Evolutionary conservation across 176 grass and related monocot genomes (phyloP), one percentile per base, ranked within the genome.

Genomic region (Musa acuminata): DNA sequence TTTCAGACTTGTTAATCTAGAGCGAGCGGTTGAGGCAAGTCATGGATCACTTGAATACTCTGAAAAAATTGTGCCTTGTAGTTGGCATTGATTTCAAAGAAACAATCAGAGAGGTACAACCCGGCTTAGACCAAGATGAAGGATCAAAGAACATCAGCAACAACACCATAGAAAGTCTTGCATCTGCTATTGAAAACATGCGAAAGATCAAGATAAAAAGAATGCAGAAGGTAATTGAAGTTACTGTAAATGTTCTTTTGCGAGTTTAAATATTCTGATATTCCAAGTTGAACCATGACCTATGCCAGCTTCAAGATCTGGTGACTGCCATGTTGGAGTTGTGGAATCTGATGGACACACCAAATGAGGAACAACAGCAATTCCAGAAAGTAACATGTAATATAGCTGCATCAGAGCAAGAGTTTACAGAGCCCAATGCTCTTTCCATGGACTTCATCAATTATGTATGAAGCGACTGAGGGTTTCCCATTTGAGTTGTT

Each of bases 311-410:
- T 79, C 94, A 98, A 78, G 90, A 98, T 79, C 84, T 91, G 27
- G 77, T 83, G 49, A 87, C 43, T 48, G 81, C 75, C 58, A 91
- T 98, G 90, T 84, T 98, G 58, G 88, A 98, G 80, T 74, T 98
- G 22, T 98, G 95, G 95, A 79, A 86, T 64, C 81, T 98, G 68
- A 89, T 98, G 95, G 95, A 98, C 80, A 94, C 86, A 80, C 95
- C 95, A 59, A 62, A 80, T 23, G 95, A 98, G 80, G 95, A 98
- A 86, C 95, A 98, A 77, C 77, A 59, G 43, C 80, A 72, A 55
- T 98, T 98, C 73, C 90, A 81, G 76, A 83, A 84, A 71, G 90
- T 98, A 9, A 87, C 86, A 8, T 98, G 90, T 64, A 98, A 98
- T 74, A 89, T 98, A 73, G 95, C 95, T 21, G 90, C 95, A 11